Evolutionary conservation across 208 protist species (phyloP).

Genomic region (Wallacemonas rigidus): DNA sequence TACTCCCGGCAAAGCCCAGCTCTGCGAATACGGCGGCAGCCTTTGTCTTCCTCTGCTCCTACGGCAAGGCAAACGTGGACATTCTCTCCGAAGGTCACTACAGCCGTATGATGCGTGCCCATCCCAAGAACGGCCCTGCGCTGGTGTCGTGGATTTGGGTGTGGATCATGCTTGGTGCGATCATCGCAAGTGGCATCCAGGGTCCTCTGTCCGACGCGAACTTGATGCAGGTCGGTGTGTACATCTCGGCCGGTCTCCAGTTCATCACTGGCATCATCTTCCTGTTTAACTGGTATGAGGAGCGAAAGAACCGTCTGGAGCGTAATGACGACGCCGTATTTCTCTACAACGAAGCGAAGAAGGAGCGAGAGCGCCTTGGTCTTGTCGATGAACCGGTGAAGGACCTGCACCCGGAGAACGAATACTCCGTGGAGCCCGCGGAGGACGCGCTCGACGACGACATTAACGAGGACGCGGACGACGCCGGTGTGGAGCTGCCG

Average conservation of each 20-base stretch:
- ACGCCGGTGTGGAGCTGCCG: constrained; percentile 20
- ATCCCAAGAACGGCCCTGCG: constrained; percentile 42
- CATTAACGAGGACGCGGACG: constrained; percentile 19
- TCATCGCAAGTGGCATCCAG: constrained; percentile 46
- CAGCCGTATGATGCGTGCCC: constrained; percentile 60
- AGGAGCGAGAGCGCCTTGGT: constrained; percentile 30
- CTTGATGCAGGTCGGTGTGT: constrained; percentile 47
- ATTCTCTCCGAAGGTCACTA: constrained; percentile 81
- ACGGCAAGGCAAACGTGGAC: constrained; percentile 68
- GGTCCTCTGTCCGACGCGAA: constrained; percentile 61
- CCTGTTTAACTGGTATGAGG: constrained; percentile 70
- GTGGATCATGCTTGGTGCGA: constrained; percentile 47
- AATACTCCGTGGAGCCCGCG: constrained; percentile 4
- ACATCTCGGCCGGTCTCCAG: constrained; percentile 60
- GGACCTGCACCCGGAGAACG: constrained; percentile 17
- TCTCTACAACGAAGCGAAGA: constrained; percentile 27
- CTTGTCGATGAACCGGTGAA: constrained; percentile 11
- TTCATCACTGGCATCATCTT: constrained; percentile 51
- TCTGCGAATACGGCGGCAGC: constrained; percentile 36
- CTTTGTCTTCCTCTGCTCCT: constrained; percentile 58
- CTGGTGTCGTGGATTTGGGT: constrained; percentile 75
- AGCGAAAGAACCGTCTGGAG: constrained; percentile 60
- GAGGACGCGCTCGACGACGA: constrained; percentile 3
- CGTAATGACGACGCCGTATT: constrained; percentile 42
- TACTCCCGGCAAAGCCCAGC: constrained; percentile 39